Conservation (phyloP, 371 early-diverging fungal species). For the Mucor racemosus region DNA sequence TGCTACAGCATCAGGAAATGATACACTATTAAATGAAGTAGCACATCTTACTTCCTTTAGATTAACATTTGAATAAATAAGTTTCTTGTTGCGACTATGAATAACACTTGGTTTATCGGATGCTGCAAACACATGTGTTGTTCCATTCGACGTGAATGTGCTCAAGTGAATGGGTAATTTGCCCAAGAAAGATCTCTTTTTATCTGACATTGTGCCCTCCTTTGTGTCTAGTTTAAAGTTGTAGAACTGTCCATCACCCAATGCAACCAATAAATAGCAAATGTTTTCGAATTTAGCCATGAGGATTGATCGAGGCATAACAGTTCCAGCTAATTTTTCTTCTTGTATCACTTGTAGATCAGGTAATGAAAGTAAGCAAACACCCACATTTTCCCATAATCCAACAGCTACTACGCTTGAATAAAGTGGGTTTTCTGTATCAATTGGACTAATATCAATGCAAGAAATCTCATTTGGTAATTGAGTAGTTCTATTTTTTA, state of each 20-base stretch:
- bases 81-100: constrained; percentile 72
- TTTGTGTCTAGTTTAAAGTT: constrained; percentile 64
- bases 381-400: constrained; percentile 75
- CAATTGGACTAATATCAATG: constrained; percentile 67
- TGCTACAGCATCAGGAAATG: constrained; percentile 72
- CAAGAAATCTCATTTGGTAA: constrained; percentile 77
- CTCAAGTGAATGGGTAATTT: constrained; percentile 76
- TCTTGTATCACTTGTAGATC: constrained; percentile 53
- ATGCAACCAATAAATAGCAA: constrained; percentile 78
- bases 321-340: constrained; percentile 59
- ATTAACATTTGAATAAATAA: constrained; percentile 87
- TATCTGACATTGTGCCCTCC: constrained; percentile 55
- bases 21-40: constrained; percentile 67
- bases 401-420: constrained; percentile 72
- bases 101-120: constrained; percentile 91
- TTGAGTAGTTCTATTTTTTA: constrained; percentile 31
- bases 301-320: constrained; percentile 81
- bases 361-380: constrained; percentile 67
- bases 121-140: constrained; percentile 81
- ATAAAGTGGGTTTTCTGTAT: constrained; percentile 32
- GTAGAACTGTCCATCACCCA: constrained; percentile 86
- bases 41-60: constrained; percentile 74
- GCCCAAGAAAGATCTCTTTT: constrained; percentile 76
- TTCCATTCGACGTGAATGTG: constrained; percentile 66
- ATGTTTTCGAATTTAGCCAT: constrained; percentile 75